These are phyloP conservation scores for Calonectria pauciramosa DNA, from an alignment of 2,329 filamentous ascomycete genomes.

Conservation along the genomic window DNA sequence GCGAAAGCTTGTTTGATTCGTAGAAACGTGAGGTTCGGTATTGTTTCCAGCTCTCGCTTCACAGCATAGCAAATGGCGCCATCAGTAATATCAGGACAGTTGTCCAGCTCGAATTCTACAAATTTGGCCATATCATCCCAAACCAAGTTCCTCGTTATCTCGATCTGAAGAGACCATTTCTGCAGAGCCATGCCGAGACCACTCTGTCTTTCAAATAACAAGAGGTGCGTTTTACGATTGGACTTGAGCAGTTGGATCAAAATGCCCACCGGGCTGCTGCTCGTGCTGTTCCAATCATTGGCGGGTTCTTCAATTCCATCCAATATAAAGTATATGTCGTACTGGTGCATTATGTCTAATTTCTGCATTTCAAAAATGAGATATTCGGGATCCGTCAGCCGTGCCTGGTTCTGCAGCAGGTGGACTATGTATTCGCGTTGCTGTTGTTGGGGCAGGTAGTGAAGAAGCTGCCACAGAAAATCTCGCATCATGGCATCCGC, in stretches of 20 bases:
- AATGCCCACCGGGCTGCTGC: not conserved
- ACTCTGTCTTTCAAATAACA: not conserved
- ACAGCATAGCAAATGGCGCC: not conserved
- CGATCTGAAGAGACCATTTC: constrained; percentile 4
- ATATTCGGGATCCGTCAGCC: not conserved
- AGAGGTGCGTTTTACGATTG: constrained; percentile 1
- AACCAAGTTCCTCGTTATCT: not conserved
- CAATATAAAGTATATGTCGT: not conserved
- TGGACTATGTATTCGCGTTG: not conserved
- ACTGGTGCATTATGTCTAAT: not conserved
- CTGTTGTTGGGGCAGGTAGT: not conserved
- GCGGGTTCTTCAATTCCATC: not conserved
- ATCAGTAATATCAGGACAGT: not conserved
- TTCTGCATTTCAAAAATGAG: not conserved
- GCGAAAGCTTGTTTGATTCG: not conserved
- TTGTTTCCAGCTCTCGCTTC: not conserved
- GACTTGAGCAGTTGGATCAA: constrained; percentile 1
- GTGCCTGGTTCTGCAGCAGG: not conserved
- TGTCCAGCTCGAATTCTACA: constrained; percentile 1
- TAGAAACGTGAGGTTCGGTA: not conserved
- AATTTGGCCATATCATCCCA: not conserved
- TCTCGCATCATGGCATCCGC: not conserved
- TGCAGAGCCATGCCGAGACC: not conserved
- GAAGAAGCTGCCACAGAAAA: constrained; percentile 6
- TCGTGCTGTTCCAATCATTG: not conserved